These are phyloP conservation scores for Xylaria curta DNA, from an alignment of 495 filamentous ascomycete species.

Conservation along the genomic window DNA sequence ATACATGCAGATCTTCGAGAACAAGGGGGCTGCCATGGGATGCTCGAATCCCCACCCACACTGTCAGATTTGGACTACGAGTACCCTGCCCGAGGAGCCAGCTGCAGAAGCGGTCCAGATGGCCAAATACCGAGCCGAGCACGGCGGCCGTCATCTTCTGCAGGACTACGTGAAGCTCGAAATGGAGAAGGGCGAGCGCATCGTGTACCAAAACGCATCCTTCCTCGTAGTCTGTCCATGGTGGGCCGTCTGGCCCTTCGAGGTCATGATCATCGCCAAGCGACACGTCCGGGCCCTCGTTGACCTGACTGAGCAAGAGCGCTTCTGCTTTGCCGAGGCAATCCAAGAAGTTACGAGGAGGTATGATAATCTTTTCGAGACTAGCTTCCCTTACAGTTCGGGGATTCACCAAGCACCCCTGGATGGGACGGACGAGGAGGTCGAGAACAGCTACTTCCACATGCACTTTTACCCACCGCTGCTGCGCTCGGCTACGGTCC, in stretches of 20 bases:
- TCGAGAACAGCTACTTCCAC: constrained; percentile 87
- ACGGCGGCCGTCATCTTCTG: constrained; percentile 75
- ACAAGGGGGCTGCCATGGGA: constrained; percentile 97
- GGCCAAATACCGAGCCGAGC: constrained; percentile 72
- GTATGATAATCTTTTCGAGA: constrained; percentile 98
- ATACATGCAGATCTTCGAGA: constrained; percentile 99
- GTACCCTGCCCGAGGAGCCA: constrained; percentile 86
- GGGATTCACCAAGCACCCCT: constrained; percentile 96
- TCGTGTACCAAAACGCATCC: constrained; percentile 82
- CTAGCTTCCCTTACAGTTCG: constrained; percentile 89
- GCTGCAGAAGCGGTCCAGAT: constrained; percentile 77
- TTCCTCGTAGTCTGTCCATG: constrained; percentile 92
- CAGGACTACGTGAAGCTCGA: constrained; percentile 88
- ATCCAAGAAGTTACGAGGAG: constrained; percentile 85
- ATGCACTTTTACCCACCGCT: constrained; percentile 97
- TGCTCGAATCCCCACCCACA: constrained; percentile 99
- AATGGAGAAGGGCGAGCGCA: constrained; percentile 76
- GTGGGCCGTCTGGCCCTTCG: constrained; percentile 98
- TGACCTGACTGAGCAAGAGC: constrained; percentile 74
- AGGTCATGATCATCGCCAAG: constrained; percentile 88
- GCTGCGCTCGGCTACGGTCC: constrained; percentile 88
- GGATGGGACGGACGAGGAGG: constrained; percentile 81
- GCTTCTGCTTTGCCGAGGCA: constrained; percentile 74
- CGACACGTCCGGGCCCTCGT: constrained; percentile 80
- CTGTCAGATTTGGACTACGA: constrained; percentile 95